These are phyloP conservation scores for Pleurotus eryngii DNA, from an alignment of 768 basidiomycete genomes.

Conservation along the genomic window DNA sequence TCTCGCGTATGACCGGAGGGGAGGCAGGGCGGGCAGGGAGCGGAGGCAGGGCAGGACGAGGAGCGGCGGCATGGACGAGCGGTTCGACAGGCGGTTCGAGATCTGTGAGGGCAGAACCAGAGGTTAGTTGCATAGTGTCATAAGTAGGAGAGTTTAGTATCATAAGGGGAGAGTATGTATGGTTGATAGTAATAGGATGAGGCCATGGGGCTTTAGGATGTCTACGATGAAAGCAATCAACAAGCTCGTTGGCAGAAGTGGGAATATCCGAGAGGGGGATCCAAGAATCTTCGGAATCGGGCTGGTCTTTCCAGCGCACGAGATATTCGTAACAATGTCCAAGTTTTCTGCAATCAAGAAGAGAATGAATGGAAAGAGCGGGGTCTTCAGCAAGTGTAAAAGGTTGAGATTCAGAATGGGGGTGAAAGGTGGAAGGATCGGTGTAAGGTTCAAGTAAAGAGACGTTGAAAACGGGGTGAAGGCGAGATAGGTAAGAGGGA, in stretches of 20 bases:
- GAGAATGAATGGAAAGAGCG: neutral
- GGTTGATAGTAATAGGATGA: neutral
- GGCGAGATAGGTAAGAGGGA: too few species aligned
- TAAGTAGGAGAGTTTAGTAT: neutral
- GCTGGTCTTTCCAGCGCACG: conserved; percentile 21
- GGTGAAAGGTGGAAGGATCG: too few species aligned
- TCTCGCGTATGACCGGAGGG: conserved; percentile 14
- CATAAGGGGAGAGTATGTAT: neutral
- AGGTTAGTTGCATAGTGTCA: neutral
- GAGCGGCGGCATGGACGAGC: neutral
- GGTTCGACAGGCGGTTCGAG: conserved; percentile 2
- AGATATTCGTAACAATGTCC: conserved; percentile 35
- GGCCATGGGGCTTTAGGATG: conserved; percentile 13
- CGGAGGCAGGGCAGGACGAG: conserved; percentile 5
- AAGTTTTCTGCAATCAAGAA: conserved; percentile 30
- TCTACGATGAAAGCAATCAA: conserved; percentile 31
- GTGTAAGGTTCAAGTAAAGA: too few species aligned
- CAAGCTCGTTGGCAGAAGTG: conserved; percentile 20
- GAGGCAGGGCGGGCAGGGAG: conserved; percentile 10
- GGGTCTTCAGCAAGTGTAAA: too few species aligned
- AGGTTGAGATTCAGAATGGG: too few species aligned
- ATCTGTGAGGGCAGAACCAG: neutral
- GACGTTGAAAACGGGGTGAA: too few species aligned
- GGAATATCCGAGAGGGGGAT: conserved; percentile 33
- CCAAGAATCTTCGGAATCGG: conserved; percentile 31